phyloP scores from a whole-genome alignment of 805 yeast genomes.

The Hanseniaspora singularis region DNA sequence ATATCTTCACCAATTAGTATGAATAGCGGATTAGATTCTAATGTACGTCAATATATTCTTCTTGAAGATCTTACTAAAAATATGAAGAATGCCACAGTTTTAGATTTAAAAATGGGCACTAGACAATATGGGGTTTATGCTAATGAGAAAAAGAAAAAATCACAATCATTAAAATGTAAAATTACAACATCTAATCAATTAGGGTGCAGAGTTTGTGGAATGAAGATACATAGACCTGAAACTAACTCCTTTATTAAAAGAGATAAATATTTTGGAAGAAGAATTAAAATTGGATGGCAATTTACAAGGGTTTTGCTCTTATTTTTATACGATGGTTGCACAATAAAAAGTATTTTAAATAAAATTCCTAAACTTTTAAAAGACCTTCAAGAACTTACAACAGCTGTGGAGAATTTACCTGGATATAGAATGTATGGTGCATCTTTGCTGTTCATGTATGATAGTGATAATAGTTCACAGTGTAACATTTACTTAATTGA shows the following conservation, averaged over 20 bases:
- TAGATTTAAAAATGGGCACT: constrained; percentile 96
- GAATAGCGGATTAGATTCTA: constrained; percentile 16
- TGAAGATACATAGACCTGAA: constrained; percentile 64
- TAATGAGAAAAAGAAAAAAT: constrained; percentile 48
- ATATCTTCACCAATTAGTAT: not conserved
- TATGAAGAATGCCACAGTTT: constrained; percentile 74
- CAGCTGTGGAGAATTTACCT: constrained; percentile 41
- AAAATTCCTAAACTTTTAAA: constrained; percentile 58
- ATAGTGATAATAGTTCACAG: constrained; percentile 28
- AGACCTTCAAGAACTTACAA: constrained; percentile 46
- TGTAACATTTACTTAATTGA: constrained; percentile 68
- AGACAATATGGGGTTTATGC: constrained; percentile 98
- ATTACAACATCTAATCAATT: constrained; percentile 66
- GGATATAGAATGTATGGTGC: constrained; percentile 90
- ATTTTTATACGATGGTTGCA: constrained; percentile 67
- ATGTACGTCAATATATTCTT: constrained; percentile 52
- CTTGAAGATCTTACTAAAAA: constrained; percentile 83
- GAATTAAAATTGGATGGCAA: constrained; percentile 55
- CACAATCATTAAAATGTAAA: constrained; percentile 73
- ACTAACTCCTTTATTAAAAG: constrained; percentile 44
- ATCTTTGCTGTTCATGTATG: constrained; percentile 78
- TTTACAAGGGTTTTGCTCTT: constrained; percentile 64
- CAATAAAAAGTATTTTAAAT: constrained; percentile 43
- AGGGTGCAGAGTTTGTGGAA: constrained; percentile 91
- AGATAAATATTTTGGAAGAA: constrained; percentile 89